phyloP scores from a whole-genome alignment of 2,329 filamentous ascomycete species.

The Clonostachys chloroleuca region DNA sequence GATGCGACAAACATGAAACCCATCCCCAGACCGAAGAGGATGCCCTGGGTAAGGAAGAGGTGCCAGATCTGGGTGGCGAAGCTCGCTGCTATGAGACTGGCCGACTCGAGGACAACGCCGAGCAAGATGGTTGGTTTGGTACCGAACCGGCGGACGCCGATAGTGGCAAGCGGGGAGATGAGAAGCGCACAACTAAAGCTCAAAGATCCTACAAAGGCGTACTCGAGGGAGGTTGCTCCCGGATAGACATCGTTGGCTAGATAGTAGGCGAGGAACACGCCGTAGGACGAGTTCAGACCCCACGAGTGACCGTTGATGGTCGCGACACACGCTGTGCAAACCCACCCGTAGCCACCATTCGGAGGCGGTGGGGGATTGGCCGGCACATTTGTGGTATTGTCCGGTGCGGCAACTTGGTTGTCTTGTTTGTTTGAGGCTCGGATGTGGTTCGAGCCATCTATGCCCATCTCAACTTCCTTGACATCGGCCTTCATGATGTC shows the following conservation, averaged over 20 bases:
- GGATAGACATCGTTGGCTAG: constrained; percentile 52
- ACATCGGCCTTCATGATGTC: no score
- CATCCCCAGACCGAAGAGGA: constrained; percentile 75
- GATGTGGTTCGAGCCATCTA: no score
- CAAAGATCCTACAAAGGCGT: constrained; percentile 61
- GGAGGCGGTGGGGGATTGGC: constrained; percentile 24
- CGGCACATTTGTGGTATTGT: background rate
- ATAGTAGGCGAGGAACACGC: constrained; percentile 48
- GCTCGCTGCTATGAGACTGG: constrained; percentile 60
- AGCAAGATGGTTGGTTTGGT: constrained; percentile 57
- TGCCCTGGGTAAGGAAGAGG: constrained; percentile 68
- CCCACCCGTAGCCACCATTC: constrained; percentile 50
- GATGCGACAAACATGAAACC: constrained; percentile 70
- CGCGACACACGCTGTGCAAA: constrained; percentile 20
- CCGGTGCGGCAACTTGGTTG: no score
- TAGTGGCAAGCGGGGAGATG: constrained; percentile 60
- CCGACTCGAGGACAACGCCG: constrained; percentile 57
- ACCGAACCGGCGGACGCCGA: constrained; percentile 51
- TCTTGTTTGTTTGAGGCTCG: no score
- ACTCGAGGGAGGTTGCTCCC: constrained; percentile 56
- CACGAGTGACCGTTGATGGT: constrained; percentile 26
- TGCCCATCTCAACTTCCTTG: no score
- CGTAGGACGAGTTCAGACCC: constrained; percentile 51
- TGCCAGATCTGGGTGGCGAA: constrained; percentile 69
- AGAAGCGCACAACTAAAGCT: constrained; percentile 43